Conservation (phyloP, 176 grass and related monocot genomes). For the Sorghum bicolor region DNA sequence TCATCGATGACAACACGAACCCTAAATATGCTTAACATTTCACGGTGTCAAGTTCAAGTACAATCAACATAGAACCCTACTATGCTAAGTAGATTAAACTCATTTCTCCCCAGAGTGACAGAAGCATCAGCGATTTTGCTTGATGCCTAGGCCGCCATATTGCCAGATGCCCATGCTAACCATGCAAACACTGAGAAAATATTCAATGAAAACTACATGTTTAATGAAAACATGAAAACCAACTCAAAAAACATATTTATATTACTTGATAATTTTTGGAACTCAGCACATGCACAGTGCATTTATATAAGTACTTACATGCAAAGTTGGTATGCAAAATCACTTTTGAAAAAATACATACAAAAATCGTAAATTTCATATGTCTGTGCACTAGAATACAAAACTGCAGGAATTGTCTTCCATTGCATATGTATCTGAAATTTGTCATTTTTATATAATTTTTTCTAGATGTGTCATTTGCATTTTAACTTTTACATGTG, state of each 20-base stretch:
- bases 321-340: not conserved
- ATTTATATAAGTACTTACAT: too few relatives aligned
- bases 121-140: too few relatives aligned
- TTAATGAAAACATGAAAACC: not conserved
- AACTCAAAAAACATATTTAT: too few relatives aligned
- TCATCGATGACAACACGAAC: not conserved
- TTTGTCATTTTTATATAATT: not conserved
- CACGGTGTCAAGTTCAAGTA: not conserved
- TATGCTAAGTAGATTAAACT: not conserved
- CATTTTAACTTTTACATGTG: too few relatives aligned
- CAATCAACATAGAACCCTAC: not conserved
- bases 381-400: not conserved
- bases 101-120: too few relatives aligned
- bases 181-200: too few relatives aligned
- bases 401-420: not conserved
- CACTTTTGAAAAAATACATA: not conserved
- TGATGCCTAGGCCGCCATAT: too few relatives aligned
- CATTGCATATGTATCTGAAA: not conserved
- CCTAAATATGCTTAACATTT: not conserved
- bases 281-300: too few relatives aligned
- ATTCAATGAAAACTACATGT: not conserved
- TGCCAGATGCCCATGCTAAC: too few relatives aligned
- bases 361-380: not conserved
- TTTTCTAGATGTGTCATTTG: too few relatives aligned
- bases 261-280: too few relatives aligned